Evolutionary conservation across 2,329 filamentous ascomycete genomes (phyloP).

Genomic region (Neofusicoccum kwambonambiense): DNA sequence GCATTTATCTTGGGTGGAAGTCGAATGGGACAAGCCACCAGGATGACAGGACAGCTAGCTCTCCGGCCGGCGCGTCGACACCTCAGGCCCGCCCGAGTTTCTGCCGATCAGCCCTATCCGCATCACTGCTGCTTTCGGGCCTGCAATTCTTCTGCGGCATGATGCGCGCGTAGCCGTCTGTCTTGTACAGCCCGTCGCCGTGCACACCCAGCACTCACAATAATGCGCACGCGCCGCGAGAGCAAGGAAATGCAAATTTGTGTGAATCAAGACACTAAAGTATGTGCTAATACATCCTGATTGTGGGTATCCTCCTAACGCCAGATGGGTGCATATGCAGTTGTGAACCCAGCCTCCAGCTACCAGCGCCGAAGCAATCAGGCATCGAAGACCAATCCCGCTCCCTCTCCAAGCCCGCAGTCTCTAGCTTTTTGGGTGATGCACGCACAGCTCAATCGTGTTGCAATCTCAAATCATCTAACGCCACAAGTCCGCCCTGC

Average conservation of each 20-base stretch:
- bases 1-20: conserved; percentile 4
- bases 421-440: background rate
- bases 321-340: conserved; percentile 14
- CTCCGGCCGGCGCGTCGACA: background rate
- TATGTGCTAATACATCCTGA: conserved; percentile 13
- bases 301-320: conserved; percentile 18
- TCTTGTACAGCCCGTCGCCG: too few species aligned
- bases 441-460: background rate
- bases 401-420: background rate
- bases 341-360: conserved; percentile 15
- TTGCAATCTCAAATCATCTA: background rate
- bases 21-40: conserved; percentile 2
- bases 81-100: background rate
- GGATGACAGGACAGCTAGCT: conserved; percentile 11
- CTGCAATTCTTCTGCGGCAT: background rate
- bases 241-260: background rate
- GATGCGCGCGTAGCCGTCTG: too few species aligned
- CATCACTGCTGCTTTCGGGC: too few species aligned
- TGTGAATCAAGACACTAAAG: background rate
- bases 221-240: background rate
- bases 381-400: background rate
- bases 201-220: background rate
- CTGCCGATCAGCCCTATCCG: background rate
- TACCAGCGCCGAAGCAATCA: conserved; percentile 18
- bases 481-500: conserved; percentile 18